phyloP scores from a whole-genome alignment of 345 rosid species.

The Eucalyptus regnans region DNA sequence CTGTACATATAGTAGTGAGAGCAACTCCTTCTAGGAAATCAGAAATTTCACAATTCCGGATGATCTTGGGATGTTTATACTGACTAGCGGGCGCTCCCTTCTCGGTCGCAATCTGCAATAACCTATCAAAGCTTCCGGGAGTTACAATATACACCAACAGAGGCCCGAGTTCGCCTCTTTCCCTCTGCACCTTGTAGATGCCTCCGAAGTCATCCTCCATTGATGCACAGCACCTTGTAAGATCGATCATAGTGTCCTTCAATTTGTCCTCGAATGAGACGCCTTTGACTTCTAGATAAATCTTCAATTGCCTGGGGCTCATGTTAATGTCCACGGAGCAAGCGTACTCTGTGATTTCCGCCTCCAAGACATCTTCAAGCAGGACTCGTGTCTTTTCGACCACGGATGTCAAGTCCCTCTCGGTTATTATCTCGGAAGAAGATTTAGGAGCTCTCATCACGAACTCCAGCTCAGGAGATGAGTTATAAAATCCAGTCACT shows the following conservation, averaged over 20 bases:
- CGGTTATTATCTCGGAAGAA: constrained; percentile 16
- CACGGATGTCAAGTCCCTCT: constrained; percentile 25
- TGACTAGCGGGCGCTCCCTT: constrained; percentile 38
- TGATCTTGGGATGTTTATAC: constrained; percentile 41
- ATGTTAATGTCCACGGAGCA: constrained; percentile 8
- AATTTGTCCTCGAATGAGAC: not conserved
- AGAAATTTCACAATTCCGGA: constrained; percentile 15
- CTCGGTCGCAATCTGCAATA: constrained; percentile 10
- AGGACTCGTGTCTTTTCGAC: constrained; percentile 15
- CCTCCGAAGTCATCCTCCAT: constrained; percentile 28
- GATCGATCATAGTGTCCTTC: not conserved
- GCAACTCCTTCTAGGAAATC: constrained; percentile 19
- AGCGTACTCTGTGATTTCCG: constrained; percentile 22
- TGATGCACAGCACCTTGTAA: constrained; percentile 5
- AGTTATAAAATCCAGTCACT: constrained; percentile 30
- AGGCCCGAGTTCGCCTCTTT: constrained; percentile 16
- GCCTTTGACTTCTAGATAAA: constrained; percentile 15
- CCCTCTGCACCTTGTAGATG: constrained; percentile 24
- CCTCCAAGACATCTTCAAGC: constrained; percentile 5
- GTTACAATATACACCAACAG: constrained; percentile 14
- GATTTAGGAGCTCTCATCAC: constrained; percentile 35
- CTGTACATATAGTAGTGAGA: constrained; percentile 2
- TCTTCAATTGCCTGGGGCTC: constrained; percentile 14
- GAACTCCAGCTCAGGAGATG: constrained; percentile 33
- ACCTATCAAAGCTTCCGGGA: constrained; percentile 25